Evolutionary conservation across 495 filamentous ascomycete species (phyloP), one percentile per base, ranked within the genome.

Genomic region (Paragyromitra xinjiangensis): DNA sequence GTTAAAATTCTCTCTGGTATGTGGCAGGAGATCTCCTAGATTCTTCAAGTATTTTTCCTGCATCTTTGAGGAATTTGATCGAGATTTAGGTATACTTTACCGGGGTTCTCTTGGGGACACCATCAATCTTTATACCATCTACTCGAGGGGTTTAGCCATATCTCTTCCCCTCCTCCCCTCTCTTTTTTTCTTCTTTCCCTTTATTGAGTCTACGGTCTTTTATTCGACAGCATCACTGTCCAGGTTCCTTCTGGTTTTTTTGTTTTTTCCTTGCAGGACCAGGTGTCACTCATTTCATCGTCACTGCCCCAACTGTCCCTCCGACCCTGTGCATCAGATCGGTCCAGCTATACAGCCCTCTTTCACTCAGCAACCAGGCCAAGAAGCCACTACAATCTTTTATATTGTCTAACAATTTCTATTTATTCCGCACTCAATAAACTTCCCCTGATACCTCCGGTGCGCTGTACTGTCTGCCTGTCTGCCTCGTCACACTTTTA

Each of bases 261-360:
- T 78, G 71, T 12, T 40, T 58, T 42, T 65, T 44, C 65, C 71
- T 69, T 78, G 16, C 61, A 81, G 71, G 40, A 67, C 72, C 50
- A 65, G 70, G 78, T 80, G 78, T 67, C 78, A 81, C 65, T 80
- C 78, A 45, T 81, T 80, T 75, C 78, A 81, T 70, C 78, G 66
- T 58, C 77, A 66, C 73, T 78, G 66, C 75, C 48, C 34, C 59
- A 63, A 79, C 73, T 14, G 59, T 78, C 77, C 14, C 68, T 79
- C 67, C 42, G 40, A 64, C 11, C 45, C 61, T 56, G 61, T 51
- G 51, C 26, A 61, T 58, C 40, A 56, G 51, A 58, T 64, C 73
- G 58, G 34, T 19, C 69, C 70, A 68, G 78, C 51, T 80, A 69
- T 80, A 64, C 61, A 55, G 59, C 65, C 65, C 66, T 51, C 77